phyloP scores from a whole-genome alignment of 306 rosid species.

The Glycine soja region DNA sequence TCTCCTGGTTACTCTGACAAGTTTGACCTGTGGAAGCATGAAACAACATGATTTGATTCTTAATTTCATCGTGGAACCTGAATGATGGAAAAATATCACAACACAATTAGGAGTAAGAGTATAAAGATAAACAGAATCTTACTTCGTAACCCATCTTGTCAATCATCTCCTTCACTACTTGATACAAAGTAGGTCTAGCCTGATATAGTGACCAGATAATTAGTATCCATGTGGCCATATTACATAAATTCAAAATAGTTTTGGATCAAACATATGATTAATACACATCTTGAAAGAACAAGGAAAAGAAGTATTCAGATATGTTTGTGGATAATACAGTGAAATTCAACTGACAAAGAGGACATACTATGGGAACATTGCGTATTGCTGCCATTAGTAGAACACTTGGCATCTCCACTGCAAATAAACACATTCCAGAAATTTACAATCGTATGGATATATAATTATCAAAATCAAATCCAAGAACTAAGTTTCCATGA shows the following conservation, averaged over 20 bases:
- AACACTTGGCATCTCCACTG: conserved; percentile 98
- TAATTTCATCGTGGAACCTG: conserved; percentile 16
- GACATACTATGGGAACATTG: conserved; percentile 87
- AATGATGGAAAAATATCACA: conserved; percentile 21
- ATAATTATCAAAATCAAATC: conserved; percentile 30
- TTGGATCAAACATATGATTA: conserved; percentile 1
- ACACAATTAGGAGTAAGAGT: conserved; percentile 37
- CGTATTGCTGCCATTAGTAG: conserved; percentile 93
- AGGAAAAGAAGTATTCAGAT: conserved; percentile 21
- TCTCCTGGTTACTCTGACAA: conserved; percentile 89
- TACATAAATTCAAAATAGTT: conserved; percentile 36
- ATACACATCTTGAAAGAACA: not conserved
- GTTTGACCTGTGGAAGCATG: conserved; percentile 69
- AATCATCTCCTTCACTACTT: conserved; percentile 92
- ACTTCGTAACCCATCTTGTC: conserved; percentile 97
- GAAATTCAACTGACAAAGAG: conserved; percentile 35
- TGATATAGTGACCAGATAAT: conserved; percentile 53
- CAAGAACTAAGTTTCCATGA: conserved; percentile 5
- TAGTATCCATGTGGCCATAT: conserved; percentile 18
- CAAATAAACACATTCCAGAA: conserved; percentile 52
- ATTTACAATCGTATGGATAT: conserved; percentile 29
- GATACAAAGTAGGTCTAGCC: conserved; percentile 98
- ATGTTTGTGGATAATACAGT: not conserved
- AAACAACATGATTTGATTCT: conserved; percentile 38
- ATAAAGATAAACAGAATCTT: conserved; percentile 44